These are phyloP conservation scores for Sphagnum magellanicum DNA, from an alignment of 228 moss, liverwort and hornwort species.

Conservation along the genomic window DNA sequence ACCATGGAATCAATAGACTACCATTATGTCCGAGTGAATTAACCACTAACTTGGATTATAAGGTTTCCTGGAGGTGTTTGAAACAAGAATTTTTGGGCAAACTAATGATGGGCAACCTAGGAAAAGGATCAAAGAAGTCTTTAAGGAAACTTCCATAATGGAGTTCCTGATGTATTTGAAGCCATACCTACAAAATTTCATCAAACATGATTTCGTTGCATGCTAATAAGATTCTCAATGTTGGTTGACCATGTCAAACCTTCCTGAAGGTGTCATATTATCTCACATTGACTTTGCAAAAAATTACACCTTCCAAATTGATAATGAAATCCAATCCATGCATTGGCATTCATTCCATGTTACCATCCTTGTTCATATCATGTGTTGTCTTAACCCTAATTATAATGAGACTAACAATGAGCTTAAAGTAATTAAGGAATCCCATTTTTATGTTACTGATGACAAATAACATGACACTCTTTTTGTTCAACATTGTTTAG, in stretches of 20 bases:
- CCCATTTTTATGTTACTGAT: constrained; percentile 2
- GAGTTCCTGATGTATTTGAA: background rate
- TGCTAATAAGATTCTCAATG: background rate
- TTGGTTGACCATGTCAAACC: background rate
- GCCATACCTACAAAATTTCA: background rate
- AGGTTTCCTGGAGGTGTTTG: background rate
- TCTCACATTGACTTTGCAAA: background rate
- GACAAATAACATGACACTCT: background rate
- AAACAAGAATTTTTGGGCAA: background rate
- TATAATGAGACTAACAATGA: background rate
- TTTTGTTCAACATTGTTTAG: background rate
- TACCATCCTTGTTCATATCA: background rate
- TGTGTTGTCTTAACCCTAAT: background rate
- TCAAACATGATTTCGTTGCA: background rate
- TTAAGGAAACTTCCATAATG: background rate
- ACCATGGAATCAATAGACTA: background rate
- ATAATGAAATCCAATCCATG: background rate
- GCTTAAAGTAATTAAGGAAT: background rate
- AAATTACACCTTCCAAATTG: background rate
- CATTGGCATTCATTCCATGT: background rate
- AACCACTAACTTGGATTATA: background rate
- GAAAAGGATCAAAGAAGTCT: background rate
- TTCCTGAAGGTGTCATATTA: background rate
- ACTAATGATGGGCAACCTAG: background rate
- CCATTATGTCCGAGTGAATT: background rate